A percentile compares a stretch with the other conserved stretches of the same genome.
Evolutionary conservation across 306 rosid species (phyloP).

Genomic region (Castanospermum australe): DNA sequence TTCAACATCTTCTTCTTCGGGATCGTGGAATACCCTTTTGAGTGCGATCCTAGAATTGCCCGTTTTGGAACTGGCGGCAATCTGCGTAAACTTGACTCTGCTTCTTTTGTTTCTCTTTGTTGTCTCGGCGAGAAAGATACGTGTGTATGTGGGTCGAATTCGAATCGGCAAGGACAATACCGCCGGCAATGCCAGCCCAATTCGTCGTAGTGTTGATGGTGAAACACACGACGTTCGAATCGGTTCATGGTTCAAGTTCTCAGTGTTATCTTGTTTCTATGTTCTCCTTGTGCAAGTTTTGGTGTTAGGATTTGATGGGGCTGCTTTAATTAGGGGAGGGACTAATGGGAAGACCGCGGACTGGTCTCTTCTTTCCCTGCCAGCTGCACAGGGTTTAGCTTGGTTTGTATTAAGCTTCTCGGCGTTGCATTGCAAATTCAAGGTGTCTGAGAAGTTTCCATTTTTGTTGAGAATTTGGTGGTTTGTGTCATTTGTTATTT

Average conservation of each 20-base stretch:
- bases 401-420: slow-evolving; percentile 76
- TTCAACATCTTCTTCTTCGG: slow-evolving; percentile 23
- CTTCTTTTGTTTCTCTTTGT: slow-evolving; percentile 58
- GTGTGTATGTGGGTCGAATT: slow-evolving; percentile 48
- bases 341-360: slow-evolving; percentile 35
- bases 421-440: slow-evolving; percentile 76
- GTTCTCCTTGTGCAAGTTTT: slow-evolving; percentile 76
- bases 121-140: slow-evolving; percentile 47
- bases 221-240: slow-evolving; percentile 48
- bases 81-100: slow-evolving; percentile 59
- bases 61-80: slow-evolving; percentile 63
- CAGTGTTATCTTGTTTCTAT: slow-evolving; percentile 73
- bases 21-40: slow-evolving; percentile 38
- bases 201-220: slow-evolving; percentile 41
- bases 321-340: slow-evolving; percentile 42
- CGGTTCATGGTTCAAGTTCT: slow-evolving; percentile 59
- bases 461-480: slow-evolving; percentile 80
- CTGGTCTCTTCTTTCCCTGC: slow-evolving; percentile 58
- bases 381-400: slow-evolving; percentile 66
- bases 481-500: slow-evolving; percentile 62
- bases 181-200: slow-evolving; percentile 43
- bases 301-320: slow-evolving; percentile 75
- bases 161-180: slow-evolving; percentile 60
- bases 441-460: slow-evolving; percentile 69
- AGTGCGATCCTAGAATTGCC: slow-evolving; percentile 58